Evolutionary conservation across 2,329 filamentous ascomycete species (phyloP).

Genomic region (Phymatotrichopsis omnivora): DNA sequence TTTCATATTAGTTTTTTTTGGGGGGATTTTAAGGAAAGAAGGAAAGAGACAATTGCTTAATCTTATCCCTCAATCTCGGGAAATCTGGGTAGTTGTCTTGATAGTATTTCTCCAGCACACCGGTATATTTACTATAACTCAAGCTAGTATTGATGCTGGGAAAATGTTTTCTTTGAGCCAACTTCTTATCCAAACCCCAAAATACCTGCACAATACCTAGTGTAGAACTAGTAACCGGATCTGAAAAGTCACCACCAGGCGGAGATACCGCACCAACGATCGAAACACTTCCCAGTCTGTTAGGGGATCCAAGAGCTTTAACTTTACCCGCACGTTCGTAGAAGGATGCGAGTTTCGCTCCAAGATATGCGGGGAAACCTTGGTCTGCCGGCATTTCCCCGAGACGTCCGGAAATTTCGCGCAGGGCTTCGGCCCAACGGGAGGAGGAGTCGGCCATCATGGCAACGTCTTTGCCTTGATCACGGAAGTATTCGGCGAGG

Average conservation of each 20-base stretch:
- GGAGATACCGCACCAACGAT: slow-evolving; percentile 97
- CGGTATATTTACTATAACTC: slow-evolving; percentile 96
- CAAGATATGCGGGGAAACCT: slow-evolving; percentile 95
- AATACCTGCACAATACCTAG: slow-evolving; percentile 98
- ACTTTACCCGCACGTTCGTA: slow-evolving; percentile 96
- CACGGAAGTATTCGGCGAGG: slow-evolving; percentile 91
- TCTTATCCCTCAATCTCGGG: slow-evolving; percentile 79
- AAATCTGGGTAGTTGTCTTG: slow-evolving; percentile 90
- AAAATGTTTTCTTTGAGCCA: slow-evolving; percentile 98
- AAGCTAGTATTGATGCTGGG: slow-evolving; percentile 91
- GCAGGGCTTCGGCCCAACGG: slow-evolving; percentile 94
- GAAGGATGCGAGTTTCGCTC: slow-evolving; percentile 95
- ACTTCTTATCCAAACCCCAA: slow-evolving; percentile 99
- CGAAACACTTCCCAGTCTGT: slow-evolving; percentile 83
- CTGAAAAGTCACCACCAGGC: slow-evolving; percentile 97
- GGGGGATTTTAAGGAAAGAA: neutral
- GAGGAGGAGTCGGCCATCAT: slow-evolving; percentile 99
- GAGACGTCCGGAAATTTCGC: slow-evolving; percentile 96
- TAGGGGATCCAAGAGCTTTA: slow-evolving; percentile 74
- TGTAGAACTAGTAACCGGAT: slow-evolving; percentile 88
- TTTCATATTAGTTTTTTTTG: neutral
- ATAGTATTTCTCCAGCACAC: slow-evolving; percentile 82
- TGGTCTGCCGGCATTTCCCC: slow-evolving; percentile 99
- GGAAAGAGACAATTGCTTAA: slow-evolving; percentile 64
- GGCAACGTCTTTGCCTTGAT: slow-evolving; percentile 92